A percentile compares a stretch with the other conserved stretches of the same genome.
Conservation (phyloP, 1,139 yeast genomes). For the Hemisphaericaspora xylofermentans region DNA sequence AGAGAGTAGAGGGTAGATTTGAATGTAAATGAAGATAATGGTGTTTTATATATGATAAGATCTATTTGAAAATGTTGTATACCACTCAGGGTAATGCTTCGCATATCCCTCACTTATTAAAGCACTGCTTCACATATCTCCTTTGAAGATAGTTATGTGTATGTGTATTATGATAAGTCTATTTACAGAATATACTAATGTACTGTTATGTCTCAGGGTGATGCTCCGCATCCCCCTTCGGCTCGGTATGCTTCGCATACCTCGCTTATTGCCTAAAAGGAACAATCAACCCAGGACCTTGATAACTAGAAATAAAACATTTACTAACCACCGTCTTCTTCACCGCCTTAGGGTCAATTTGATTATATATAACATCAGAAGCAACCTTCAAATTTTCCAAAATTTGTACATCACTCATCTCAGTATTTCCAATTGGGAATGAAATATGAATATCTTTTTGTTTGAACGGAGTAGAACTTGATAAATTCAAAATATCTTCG, state of each 20-base stretch:
- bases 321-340: slow-evolving; percentile 14
- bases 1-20: no score
- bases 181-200: background rate
- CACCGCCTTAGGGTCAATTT: slow-evolving; percentile 11
- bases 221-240: background rate
- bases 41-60: no score
- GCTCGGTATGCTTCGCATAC: no score
- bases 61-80: no score
- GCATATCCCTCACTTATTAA: no score
- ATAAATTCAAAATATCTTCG: slow-evolving; percentile 18
- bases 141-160: no score
- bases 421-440: slow-evolving; percentile 75
- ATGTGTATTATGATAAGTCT: background rate
- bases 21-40: no score
- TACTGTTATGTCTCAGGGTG: background rate
- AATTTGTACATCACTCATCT: slow-evolving; percentile 75
- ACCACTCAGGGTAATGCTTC: no score
- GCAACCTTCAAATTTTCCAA: slow-evolving; percentile 71
- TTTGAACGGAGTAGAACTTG: slow-evolving; percentile 61
- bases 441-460: slow-evolving; percentile 61
- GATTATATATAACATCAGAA: slow-evolving; percentile 56
- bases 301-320: slow-evolving; percentile 10
- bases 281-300: slow-evolving; percentile 14
- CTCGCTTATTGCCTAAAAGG: slow-evolving; percentile 10
- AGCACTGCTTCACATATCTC: no score